phyloP scores from a whole-genome alignment of 441 rosid genomes.

The Caryocar brasiliense region DNA sequence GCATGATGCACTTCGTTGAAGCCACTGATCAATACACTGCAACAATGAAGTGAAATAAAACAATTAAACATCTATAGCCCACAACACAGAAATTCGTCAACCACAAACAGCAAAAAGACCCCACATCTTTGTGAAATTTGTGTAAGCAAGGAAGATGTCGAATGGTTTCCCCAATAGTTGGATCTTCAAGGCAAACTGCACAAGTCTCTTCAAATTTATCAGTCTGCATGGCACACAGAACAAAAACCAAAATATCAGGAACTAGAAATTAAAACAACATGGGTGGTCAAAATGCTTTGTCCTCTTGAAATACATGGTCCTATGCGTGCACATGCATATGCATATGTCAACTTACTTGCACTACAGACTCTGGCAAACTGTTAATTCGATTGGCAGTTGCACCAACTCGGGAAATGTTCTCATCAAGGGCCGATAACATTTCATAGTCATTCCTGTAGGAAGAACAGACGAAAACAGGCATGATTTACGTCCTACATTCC shows the following conservation, averaged over 20 bases:
- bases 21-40: slow-evolving; percentile 98
- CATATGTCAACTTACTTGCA: slow-evolving; percentile 43
- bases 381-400: slow-evolving; percentile 60
- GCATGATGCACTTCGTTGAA: slow-evolving; percentile 58
- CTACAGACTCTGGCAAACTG: slow-evolving; percentile 66
- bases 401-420: slow-evolving; percentile 50
- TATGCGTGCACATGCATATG: background rate
- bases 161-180: slow-evolving; percentile 60
- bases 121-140: slow-evolving; percentile 87
- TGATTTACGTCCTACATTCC: too few relatives aligned
- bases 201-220: slow-evolving; percentile 61
- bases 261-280: background rate
- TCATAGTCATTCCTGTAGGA: slow-evolving; percentile 79
- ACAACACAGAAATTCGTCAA: background rate
- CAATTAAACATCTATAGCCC: slow-evolving; percentile 1
- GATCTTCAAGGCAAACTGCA: slow-evolving; percentile 75
- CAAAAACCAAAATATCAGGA: slow-evolving; percentile 8
- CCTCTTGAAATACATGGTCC: background rate
- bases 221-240: slow-evolving; percentile 33
- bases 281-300: background rate
- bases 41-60: background rate
- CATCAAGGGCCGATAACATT: slow-evolving; percentile 83
- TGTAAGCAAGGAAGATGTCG: slow-evolving; percentile 96
- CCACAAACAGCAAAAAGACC: slow-evolving; percentile 5
- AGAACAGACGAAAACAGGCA: background rate